A percentile compares a stretch with the other conserved stretches of the same genome.
Conservation (phyloP, 768 basidiomycete genomes). For the Kwoniella newhampshirensis region DNA sequence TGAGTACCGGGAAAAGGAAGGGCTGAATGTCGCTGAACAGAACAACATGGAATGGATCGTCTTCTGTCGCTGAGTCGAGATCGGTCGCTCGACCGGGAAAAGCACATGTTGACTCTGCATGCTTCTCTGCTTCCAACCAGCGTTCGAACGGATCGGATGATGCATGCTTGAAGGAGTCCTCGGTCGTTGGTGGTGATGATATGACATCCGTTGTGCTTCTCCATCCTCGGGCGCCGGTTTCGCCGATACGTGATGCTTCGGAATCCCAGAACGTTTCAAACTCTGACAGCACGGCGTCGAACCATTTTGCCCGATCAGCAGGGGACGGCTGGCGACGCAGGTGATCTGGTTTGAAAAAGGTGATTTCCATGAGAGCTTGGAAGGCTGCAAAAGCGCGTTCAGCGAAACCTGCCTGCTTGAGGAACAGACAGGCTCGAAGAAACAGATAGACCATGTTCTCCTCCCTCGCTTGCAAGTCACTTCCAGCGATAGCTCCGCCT, state of each 20-base stretch:
- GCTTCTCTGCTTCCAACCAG: slow-evolving; percentile 48
- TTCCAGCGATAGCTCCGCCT: not conserved
- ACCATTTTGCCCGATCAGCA: slow-evolving; percentile 3
- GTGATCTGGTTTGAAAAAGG: slow-evolving; percentile 49
- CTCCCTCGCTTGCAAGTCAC: slow-evolving; percentile 42
- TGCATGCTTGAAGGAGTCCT: slow-evolving; percentile 3
- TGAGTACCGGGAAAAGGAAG: slow-evolving; percentile 52
- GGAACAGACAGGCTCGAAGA: slow-evolving; percentile 49
- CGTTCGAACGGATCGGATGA: slow-evolving; percentile 41
- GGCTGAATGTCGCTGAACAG: slow-evolving; percentile 54
- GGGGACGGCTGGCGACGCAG: slow-evolving; percentile 13
- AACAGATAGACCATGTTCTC: slow-evolving; percentile 54
- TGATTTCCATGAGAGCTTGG: slow-evolving; percentile 55
- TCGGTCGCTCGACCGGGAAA: slow-evolving; percentile 44
- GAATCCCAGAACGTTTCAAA: slow-evolving; percentile 55
- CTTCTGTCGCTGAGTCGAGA: slow-evolving; percentile 45
- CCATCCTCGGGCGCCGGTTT: slow-evolving; percentile 50
- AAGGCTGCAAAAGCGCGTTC: slow-evolving; percentile 44
- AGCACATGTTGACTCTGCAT: slow-evolving; percentile 12
- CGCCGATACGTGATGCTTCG: slow-evolving; percentile 36
- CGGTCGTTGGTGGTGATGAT: not conserved
- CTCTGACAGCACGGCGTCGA: slow-evolving; percentile 29
- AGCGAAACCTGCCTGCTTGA: slow-evolving; percentile 52
- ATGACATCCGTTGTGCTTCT: not conserved
- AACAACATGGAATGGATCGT: slow-evolving; percentile 54